A percentile compares a stretch with the other conserved stretches of the same genome.
These are phyloP conservation scores for Fonsecaea monophora DNA, from an alignment of 2,329 filamentous ascomycete genomes.

Conservation along the genomic window DNA sequence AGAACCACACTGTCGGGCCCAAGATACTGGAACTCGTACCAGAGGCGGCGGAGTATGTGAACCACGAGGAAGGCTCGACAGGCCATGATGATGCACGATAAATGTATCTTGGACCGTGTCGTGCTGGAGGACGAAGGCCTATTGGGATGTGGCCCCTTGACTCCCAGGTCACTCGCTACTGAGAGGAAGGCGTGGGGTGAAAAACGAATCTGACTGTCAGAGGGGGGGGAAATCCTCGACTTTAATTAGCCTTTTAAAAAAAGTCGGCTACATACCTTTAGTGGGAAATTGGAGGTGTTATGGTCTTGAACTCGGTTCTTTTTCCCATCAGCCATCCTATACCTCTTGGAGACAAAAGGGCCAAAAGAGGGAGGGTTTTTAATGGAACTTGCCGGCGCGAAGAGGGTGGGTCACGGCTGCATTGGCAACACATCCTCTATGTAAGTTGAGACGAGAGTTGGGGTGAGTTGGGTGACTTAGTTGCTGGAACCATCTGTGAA, in stretches of 20 bases:
- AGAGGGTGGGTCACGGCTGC: background rate
- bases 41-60: background rate
- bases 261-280: background rate
- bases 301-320: background rate
- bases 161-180: background rate
- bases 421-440: no score
- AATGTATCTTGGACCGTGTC: background rate
- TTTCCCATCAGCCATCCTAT: no score
- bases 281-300: background rate
- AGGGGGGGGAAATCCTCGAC: background rate
- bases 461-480: background rate
- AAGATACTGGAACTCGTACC: conserved; percentile 2
- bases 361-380: no score
- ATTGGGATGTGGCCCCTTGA: background rate
- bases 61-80: background rate
- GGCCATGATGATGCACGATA: background rate
- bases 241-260: background rate
- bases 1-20: background rate
- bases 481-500: background rate
- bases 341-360: background rate
- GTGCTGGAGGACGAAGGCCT: background rate
- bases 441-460: background rate
- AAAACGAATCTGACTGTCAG: background rate
- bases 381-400: no score
- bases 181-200: background rate